A percentile compares a stretch with the other conserved stretches of the same genome.
These are phyloP conservation scores for Pichia norvegensis DNA, from an alignment of 1,139 yeast species.

Conservation along the genomic window DNA sequence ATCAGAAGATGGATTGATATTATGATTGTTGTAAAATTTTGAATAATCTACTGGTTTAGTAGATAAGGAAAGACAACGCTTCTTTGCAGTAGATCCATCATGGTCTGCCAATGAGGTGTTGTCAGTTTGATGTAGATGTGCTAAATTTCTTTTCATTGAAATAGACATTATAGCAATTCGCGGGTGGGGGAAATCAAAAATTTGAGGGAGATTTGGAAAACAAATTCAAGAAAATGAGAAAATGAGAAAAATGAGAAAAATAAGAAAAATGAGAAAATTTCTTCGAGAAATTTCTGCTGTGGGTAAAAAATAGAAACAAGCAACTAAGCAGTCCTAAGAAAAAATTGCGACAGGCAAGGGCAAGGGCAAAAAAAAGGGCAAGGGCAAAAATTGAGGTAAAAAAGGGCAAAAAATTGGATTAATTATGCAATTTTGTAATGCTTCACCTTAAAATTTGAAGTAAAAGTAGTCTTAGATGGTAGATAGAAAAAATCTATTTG, in stretches of 20 bases:
- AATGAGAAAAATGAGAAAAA: not conserved
- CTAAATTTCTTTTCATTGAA: slow-evolving; percentile 7
- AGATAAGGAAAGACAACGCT: not conserved
- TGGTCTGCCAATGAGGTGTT: not conserved
- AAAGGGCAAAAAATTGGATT: not conserved
- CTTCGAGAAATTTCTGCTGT: not conserved
- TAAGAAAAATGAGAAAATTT: not conserved
- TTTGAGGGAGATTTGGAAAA: not conserved
- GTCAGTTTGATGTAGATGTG: not conserved
- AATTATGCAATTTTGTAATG: not conserved
- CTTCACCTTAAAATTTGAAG: not conserved
- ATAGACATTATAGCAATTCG: slow-evolving; percentile 3
- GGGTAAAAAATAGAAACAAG: slow-evolving; percentile 15
- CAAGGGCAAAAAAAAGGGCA: not conserved
- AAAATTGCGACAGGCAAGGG: not conserved
- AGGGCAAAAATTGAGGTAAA: too few relatives aligned
- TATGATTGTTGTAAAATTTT: not conserved
- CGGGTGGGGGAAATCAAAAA: not conserved
- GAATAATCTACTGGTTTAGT: not conserved
- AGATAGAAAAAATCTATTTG: not conserved
- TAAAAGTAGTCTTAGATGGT: not conserved
- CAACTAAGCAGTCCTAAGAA: slow-evolving; percentile 25
- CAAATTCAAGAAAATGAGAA: slow-evolving; percentile 1
- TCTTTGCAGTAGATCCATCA: not conserved
- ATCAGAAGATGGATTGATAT: not conserved